Base-by-base conservation (phyloP, 2,329 filamentous ascomycete species). In the Stachybotrys elegans region DNA sequence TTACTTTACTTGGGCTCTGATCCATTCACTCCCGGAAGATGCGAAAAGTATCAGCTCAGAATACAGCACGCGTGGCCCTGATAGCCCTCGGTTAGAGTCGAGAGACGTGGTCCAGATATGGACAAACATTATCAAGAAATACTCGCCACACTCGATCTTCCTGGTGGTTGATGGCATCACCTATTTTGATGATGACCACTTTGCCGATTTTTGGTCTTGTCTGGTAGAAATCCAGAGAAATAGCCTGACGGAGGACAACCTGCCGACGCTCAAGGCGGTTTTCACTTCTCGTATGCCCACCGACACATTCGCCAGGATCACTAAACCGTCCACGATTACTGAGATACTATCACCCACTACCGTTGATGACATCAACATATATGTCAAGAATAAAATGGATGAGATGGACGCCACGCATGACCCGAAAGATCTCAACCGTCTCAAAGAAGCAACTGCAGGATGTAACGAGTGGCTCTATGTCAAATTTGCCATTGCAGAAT, bases 91-190 rank as follows among this genome's bases (percentile, higher is more conserved):
- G 9, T 45, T 49, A 17, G 43, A 38, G 12, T 29, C 46, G 14
- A 40, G 41, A 1, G 47, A 48, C 4, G 51, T 51, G 11, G 40
- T 51, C 11, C 48, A 55, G 17, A 50, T 57, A 22, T 46, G 46
- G 56, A 32, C 47, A 29, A 22, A 41, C 20, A 40, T 45, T 47
- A 35, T 48, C 40, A 45, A 43, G 22, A 13, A 34, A 6, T 14
- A 23, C 29, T 31, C 31, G 11, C 22, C 43, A 17, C 35, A 43
- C 4, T 48, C 42, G 2, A 48, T 56, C 20, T 57, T 47, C 14
- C 34, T 57, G 13, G 44, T 57, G 11, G 39, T 56, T 13, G 55
- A 57, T 38, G 55, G 54, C 3, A 27, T 57, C 11, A 47, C 56
- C 3, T 45, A 53, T n/a, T 49, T 48, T 14, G 49, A 48, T 13